Percentiles rank a stretch among this genome's conserved stretches.
These are phyloP conservation scores for Ogataea nonfermentans DNA, from an alignment of 805 yeast species.

Conservation along the genomic window DNA sequence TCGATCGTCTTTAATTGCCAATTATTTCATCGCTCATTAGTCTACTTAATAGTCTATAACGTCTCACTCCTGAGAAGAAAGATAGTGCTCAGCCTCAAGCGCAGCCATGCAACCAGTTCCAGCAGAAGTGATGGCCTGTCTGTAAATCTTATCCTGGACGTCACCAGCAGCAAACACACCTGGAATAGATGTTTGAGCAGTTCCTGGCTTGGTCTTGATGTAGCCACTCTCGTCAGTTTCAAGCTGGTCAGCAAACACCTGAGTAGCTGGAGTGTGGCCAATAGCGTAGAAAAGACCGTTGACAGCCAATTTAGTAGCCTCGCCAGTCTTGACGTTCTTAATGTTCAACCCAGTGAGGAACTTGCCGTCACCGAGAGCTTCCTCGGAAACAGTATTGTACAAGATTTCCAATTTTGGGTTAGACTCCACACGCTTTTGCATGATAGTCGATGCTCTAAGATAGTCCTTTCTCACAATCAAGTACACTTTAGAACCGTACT, in stretches of 20 bases:
- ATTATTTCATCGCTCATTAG: neutral
- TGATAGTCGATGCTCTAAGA: constrained; percentile 91
- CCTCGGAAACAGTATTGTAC: constrained; percentile 79
- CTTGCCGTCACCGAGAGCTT: constrained; percentile 94
- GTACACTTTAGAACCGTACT: constrained; percentile 95
- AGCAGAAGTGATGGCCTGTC: constrained; percentile 99
- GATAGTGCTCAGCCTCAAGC: constrained; percentile 83
- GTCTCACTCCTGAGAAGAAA: constrained; percentile 49
- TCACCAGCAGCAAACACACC: constrained; percentile 99
- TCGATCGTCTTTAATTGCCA: constrained; percentile 6
- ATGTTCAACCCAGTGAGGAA: constrained; percentile 63
- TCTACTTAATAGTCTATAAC: constrained; percentile 4
- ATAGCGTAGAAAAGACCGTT: constrained; percentile 97
- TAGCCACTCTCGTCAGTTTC: constrained; percentile 88
- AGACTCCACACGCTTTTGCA: constrained; percentile 87
- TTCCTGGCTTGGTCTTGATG: constrained; percentile 85
- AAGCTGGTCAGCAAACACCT: constrained; percentile 71
- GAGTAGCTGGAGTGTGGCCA: constrained; percentile 96
- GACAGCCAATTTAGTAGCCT: constrained; percentile 65
- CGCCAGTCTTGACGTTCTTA: constrained; percentile 70
- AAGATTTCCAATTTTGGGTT: constrained; percentile 89
- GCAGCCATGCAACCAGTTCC: constrained; percentile 99
- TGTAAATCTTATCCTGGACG: constrained; percentile 93
- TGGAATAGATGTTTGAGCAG: constrained; percentile 77
- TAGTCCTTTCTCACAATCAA: constrained; percentile 91